phyloP scores from a whole-genome alignment of 2,329 filamentous ascomycete genomes.

The Raffaelea deltoideospora region DNA sequence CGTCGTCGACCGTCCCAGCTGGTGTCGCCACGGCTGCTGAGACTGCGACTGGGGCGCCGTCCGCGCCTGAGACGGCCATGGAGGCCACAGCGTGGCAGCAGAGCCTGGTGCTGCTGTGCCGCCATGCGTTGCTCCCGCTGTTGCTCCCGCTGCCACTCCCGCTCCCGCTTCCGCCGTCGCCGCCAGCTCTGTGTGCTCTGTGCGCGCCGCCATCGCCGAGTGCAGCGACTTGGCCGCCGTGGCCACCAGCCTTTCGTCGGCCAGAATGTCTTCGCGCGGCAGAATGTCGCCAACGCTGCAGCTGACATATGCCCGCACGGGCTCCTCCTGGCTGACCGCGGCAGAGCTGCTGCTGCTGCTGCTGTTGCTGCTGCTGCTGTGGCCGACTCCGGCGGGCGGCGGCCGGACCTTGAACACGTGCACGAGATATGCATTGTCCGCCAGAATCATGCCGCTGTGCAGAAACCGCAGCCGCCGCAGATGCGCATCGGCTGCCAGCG shows the following conservation, averaged over 20 bases:
- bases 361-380: background rate
- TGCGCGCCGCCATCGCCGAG: background rate
- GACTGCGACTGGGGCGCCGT: no score
- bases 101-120: no score
- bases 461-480: conserved; percentile 72
- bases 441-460: conserved; percentile 72
- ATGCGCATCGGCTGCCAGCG: conserved; percentile 14
- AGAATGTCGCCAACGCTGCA: conserved; percentile 77
- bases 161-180: conserved; percentile 27
- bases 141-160: no score
- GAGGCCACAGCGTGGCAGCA: no score
- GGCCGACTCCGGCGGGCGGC: conserved; percentile 25
- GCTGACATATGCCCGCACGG: conserved; percentile 66
- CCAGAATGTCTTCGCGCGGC: conserved; percentile 51
- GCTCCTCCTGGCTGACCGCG: conserved; percentile 23
- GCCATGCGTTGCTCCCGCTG: no score
- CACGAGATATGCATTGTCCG: conserved; percentile 55
- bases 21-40: no score
- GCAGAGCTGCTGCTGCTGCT: background rate
- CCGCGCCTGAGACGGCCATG: no score
- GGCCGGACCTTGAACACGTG: conserved; percentile 49
- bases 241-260: conserved; percentile 10
- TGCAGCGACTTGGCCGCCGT: background rate
- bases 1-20: no score
- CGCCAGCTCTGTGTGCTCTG: conserved; percentile 22